phyloP scores from a whole-genome alignment of 2,329 filamentous ascomycete genomes.

The Cercospora sp. region DNA sequence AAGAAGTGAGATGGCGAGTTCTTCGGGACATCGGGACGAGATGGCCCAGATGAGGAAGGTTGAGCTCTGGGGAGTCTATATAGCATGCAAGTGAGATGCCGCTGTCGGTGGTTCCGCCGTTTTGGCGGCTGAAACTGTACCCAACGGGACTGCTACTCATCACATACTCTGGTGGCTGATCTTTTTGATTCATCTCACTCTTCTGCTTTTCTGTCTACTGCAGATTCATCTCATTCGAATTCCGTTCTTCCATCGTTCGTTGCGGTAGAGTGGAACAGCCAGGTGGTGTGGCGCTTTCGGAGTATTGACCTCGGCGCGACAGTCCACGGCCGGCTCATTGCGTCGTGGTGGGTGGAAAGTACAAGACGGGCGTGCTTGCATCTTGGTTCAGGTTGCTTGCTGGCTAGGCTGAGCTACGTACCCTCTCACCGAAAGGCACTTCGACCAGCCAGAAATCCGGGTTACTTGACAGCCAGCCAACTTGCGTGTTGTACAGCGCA shows the following conservation, averaged over 20 bases:
- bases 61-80: slow-evolving; percentile 1
- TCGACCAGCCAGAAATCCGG: not conserved
- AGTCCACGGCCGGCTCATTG: not conserved
- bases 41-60: not conserved
- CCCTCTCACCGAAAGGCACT: not conserved
- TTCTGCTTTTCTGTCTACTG: not conserved
- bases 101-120: not conserved
- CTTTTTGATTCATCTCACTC: not conserved
- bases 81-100: not conserved
- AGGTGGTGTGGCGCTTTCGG: not conserved
- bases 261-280: not conserved
- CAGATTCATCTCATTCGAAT: not conserved
- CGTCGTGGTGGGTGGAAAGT: not conserved
- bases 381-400: not conserved
- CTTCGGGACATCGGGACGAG: not conserved
- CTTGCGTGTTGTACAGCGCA: not conserved
- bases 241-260: not conserved
- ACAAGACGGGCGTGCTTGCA: not conserved
- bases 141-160: not conserved
- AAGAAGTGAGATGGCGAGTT: not conserved
- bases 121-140: not conserved
- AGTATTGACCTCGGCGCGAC: slow-evolving; percentile 1
- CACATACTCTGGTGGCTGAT: not conserved
- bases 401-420: not conserved
- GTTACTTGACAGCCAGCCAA: not conserved